These are phyloP conservation scores for Candida michaelii DNA, from an alignment of 805 yeast genomes.

Conservation along the genomic window DNA sequence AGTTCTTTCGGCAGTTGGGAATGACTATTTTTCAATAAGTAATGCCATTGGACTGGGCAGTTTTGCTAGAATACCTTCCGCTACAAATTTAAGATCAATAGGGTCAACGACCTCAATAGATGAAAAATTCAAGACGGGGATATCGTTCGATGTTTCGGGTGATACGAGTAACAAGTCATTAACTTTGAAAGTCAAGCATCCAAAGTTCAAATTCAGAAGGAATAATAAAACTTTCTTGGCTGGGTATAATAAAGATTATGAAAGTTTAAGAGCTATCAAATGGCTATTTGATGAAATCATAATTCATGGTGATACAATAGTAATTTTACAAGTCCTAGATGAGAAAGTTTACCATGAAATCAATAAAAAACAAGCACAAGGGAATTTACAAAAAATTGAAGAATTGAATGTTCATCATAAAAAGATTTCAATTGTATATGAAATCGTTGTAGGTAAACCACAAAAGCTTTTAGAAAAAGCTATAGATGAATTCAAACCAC, in stretches of 20 bases:
- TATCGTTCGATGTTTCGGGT: constrained; percentile 39
- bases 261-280: constrained; percentile 39
- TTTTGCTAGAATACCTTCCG: constrained; percentile 9
- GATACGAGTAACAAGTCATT: constrained; percentile 32
- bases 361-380: constrained; percentile 30
- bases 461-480: constrained; percentile 38
- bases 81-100: constrained; percentile 14
- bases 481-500: constrained; percentile 41
- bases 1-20: constrained; percentile 13
- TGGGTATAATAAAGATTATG: constrained; percentile 39
- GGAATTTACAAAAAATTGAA: constrained; percentile 30
- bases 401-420: constrained; percentile 33
- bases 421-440: constrained; percentile 39
- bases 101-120: constrained; percentile 14
- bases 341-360: constrained; percentile 29
- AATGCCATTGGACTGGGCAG: constrained; percentile 4
- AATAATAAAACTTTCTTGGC: constrained; percentile 43
- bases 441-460: constrained; percentile 42
- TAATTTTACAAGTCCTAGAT: constrained; percentile 42
- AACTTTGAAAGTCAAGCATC: constrained; percentile 42
- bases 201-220: constrained; percentile 42
- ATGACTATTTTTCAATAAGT: constrained; percentile 13
- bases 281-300: constrained; percentile 47
- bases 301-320: constrained; percentile 43
- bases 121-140: constrained; percentile 22